Base-by-base conservation (phyloP, 176 grass and related monocot genomes). In the Chloris gayana region DNA sequence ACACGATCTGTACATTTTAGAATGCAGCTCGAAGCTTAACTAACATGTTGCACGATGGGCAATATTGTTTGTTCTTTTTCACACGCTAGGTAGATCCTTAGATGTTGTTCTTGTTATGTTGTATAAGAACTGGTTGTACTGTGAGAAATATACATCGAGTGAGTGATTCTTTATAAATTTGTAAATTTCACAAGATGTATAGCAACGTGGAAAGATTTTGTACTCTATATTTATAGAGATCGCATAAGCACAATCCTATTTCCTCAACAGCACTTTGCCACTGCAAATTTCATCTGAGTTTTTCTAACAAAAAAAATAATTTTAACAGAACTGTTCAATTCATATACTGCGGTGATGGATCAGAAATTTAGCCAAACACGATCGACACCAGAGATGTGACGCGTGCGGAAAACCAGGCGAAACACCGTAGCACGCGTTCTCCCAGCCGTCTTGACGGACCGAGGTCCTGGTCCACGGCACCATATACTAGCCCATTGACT, bases 51-150 rank as follows among this genome's bases (percentile, higher is more conserved):
- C 24, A 34, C 46, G 29, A 62, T 62, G 11, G 18, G 63, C 44
- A 12, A 18, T 34, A 26, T 34, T 1, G 25, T 49, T 67, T 14
- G 9, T 27, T 25, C 0, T 9, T 9, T 30, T 58, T 57, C 41
- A 14, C 21, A 22, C 5, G 12, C 41, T 58, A 24, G 72, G 26
- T 49, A 10, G 72, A 38, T n/a, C n/a, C n/a, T n/a, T 57, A 74
- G 72, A 17, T 60, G 65, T 70, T 71, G 79, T 7, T 42, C n/a
- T 70, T 71, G 79, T 61, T 27, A 44, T 70, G 46, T n/a, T 69
- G 64, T 69, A 58, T 69, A 70, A 58, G 15, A 27, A 81, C 59
- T 60, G 18, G 33, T 30, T 61, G 47, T 70, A 44, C 15, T 21
- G 34, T 54, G 65, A 19, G 14, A 68, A 38, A 71, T 56, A 17